Conservation (phyloP, 257 asterid species). For the Jacaranda mimosifolia region DNA sequence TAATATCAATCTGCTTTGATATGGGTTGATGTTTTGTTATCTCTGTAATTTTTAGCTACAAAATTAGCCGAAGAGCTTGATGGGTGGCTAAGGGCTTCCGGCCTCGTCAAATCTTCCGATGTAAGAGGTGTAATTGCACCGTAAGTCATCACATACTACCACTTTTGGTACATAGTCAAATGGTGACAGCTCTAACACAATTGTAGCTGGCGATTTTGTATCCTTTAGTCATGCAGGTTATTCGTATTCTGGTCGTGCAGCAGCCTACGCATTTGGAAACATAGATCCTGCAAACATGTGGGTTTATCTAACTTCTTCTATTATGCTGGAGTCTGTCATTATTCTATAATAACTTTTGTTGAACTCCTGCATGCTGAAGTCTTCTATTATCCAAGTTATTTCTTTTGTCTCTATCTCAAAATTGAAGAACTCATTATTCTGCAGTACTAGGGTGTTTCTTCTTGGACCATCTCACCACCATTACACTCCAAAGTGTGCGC, state of each 20-base stretch:
- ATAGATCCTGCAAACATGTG: constrained; percentile 88
- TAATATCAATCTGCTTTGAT: background rate
- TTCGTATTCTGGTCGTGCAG: constrained; percentile 97
- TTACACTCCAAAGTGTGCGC: constrained; percentile 91
- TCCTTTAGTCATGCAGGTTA: constrained; percentile 96
- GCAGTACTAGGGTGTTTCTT: constrained; percentile 92
- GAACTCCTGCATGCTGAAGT: background rate
- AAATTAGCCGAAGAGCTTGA: constrained; percentile 82
- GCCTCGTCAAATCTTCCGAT: constrained; percentile 71
- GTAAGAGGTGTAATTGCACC: constrained; percentile 99
- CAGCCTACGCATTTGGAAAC: constrained; percentile 97
- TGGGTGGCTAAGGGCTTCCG: constrained; percentile 79
- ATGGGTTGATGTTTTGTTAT: constrained; percentile 33
- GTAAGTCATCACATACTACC: constrained; percentile 58
- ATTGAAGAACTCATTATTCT: constrained; percentile 34
- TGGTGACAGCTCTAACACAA: constrained; percentile 28
- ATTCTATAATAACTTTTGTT: background rate
- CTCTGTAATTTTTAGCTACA: constrained; percentile 54
- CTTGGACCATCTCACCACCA: constrained; percentile 99
- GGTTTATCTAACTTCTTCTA: constrained; percentile 20
- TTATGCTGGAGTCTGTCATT: background rate
- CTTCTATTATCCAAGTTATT: constrained; percentile 6
- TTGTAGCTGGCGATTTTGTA: constrained; percentile 38
- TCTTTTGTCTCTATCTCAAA: background rate
- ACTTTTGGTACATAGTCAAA: background rate